phyloP scores from a whole-genome alignment of 2,329 filamentous ascomycete species.

The Ophiostoma sp. region DNA sequence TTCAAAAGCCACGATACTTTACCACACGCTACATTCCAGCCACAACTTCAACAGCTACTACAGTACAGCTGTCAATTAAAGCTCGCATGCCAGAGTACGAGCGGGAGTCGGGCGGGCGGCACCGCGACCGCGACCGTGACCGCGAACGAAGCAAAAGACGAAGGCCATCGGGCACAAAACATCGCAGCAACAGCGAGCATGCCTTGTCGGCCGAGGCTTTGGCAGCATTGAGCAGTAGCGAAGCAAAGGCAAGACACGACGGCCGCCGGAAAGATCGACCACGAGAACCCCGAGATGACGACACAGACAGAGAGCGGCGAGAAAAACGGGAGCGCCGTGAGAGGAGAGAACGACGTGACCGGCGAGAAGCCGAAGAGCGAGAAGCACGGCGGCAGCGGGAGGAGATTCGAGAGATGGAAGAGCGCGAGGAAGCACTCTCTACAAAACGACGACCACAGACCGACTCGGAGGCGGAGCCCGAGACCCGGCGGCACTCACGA shows the following conservation, averaged over 20 bases:
- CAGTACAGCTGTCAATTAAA: neutral
- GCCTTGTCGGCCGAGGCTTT: conserved; percentile 30
- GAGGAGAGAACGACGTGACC: conserved; percentile 22
- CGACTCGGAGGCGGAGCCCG: conserved; percentile 2
- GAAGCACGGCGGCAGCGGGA: conserved; percentile 20
- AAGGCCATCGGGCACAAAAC: conserved; percentile 24
- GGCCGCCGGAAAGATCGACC: conserved; percentile 8
- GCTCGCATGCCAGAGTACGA: conserved; percentile 12
- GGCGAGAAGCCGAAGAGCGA: conserved; percentile 21
- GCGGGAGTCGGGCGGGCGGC: neutral
- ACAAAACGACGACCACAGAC: neutral
- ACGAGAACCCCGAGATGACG: neutral
- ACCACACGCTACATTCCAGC: neutral
- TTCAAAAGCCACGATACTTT: neutral
- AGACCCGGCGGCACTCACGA: conserved; percentile 22
- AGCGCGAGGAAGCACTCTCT: neutral
- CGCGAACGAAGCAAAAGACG: conserved; percentile 25
- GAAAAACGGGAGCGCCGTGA: conserved; percentile 20
- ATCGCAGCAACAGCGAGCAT: conserved; percentile 23
- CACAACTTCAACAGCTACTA: neutral
- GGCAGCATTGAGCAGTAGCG: conserved; percentile 28
- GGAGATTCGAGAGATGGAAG: conserved; percentile 15
- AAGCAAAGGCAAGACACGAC: neutral
- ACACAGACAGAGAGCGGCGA: neutral
- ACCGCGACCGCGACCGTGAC: conserved; percentile 16